Evolutionary conservation across 176 grass and related monocot genomes (phyloP).

Genomic region (Raddia distichophylla): DNA sequence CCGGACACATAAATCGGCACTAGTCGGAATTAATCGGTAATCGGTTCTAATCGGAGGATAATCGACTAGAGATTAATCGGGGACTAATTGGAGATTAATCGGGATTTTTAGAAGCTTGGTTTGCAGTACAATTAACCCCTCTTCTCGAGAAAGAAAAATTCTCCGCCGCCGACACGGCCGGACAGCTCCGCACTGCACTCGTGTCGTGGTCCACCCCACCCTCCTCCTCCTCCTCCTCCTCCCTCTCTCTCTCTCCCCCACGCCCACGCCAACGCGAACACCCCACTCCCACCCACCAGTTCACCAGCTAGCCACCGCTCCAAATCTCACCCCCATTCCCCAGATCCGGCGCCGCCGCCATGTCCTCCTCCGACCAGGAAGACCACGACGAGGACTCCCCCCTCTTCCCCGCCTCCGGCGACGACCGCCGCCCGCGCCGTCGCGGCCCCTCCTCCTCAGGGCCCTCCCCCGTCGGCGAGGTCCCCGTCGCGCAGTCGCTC

Average conservation of each 20-base stretch:
- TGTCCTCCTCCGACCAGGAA: slow-evolving; percentile 43
- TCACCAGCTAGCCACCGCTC: background rate
- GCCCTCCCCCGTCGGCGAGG: slow-evolving; percentile 35
- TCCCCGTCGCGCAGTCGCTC: slow-evolving; percentile 71
- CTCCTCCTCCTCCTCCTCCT: no score
- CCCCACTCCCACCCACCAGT: background rate
- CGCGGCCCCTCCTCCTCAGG: background rate
- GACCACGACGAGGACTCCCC: slow-evolving; percentile 35
- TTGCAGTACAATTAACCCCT: no score
- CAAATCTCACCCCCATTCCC: slow-evolving; percentile 21
- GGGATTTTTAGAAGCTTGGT: no score
- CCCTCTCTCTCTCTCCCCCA: background rate
- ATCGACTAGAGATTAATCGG: no score
- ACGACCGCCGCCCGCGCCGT: slow-evolving; percentile 8
- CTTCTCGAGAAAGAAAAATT: background rate
- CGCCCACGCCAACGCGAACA: background rate
- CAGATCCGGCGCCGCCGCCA: background rate
- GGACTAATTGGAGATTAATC: no score
- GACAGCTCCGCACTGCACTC: background rate
- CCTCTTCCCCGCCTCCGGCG: slow-evolving; percentile 2
- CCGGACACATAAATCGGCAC: no score
- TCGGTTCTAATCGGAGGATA: no score
- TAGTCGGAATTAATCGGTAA: no score
- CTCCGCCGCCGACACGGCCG: slow-evolving; percentile 24
- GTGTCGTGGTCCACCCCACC: no score